Evolutionary conservation across 192 early-diverging fungal species (phyloP).

Genomic region (Rhizophlyctis rosea): DNA sequence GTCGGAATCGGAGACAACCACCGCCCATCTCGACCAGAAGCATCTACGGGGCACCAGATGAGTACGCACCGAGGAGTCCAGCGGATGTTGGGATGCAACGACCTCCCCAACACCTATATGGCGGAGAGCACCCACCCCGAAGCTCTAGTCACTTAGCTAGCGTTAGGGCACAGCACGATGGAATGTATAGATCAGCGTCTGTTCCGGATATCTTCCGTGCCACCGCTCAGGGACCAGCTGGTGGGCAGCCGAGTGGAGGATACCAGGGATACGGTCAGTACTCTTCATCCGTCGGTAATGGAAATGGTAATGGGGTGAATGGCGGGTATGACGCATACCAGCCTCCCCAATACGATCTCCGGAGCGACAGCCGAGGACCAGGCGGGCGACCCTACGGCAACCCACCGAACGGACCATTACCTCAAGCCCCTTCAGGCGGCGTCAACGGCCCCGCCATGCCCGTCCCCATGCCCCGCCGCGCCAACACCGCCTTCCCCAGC

Average conservation of each 20-base stretch:
- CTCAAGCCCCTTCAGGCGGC: constrained; percentile 5
- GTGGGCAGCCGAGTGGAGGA: too few relatives aligned
- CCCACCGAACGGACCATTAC: constrained; percentile 15
- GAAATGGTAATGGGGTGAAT: too few relatives aligned
- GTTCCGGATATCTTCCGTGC: not conserved
- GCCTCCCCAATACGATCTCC: too few relatives aligned
- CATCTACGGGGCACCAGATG: not conserved
- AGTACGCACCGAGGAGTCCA: not conserved
- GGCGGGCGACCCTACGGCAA: not conserved
- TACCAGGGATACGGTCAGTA: too few relatives aligned
- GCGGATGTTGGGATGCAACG: not conserved
- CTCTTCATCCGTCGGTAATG: constrained; percentile 1
- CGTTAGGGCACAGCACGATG: not conserved
- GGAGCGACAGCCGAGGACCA: not conserved
- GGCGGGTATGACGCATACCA: too few relatives aligned
- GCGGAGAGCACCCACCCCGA: not conserved
- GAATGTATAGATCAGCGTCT: not conserved
- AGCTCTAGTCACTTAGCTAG: not conserved
- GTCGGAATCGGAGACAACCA: not conserved
- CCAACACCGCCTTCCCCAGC: not conserved
- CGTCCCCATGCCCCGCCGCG: not conserved
- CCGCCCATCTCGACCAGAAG: not conserved
- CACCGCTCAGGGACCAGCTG: not conserved
- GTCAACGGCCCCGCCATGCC: not conserved
- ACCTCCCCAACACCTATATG: not conserved